Evolutionary conservation across 495 filamentous ascomycete genomes (phyloP), one percentile per base, ranked within the genome.

Genomic region (Penicillium simplicissimum): DNA sequence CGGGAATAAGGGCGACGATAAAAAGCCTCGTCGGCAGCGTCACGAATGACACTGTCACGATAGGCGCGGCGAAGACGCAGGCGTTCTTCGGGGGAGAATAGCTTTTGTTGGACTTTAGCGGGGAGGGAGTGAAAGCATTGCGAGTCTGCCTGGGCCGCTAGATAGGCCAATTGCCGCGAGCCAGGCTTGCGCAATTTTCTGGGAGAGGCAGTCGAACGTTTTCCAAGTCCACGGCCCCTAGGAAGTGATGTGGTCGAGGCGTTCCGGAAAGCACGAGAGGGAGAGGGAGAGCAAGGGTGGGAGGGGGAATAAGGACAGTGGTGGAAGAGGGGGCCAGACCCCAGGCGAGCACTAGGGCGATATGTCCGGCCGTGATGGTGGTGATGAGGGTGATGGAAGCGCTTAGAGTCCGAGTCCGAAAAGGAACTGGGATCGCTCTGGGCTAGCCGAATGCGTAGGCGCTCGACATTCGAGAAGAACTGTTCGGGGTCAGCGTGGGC

Each of bases 41-140:
- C 89, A 38, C 88, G 76, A 52, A 91, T 86, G 17, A 88, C 76
- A 65, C 79, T 85, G 10, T 85, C 79, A 19, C 82, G 74, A 34
- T 81, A 80, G 55, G 82, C 80, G 23, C 81, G 81, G 21, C 57
- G 62, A 43, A 93, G 74, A 51, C 87, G 68, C 33, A 83, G 73
- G 67, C 88, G 90, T 75, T 96, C 90, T 71, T 93, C 89, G 51
- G 76, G 79, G 13, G 87, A 87, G 72, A 91, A 91, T 64, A 90
- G 85, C 63, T 81, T 85, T 68, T 83, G 81, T 65, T 85, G 84
- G 48, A 93, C 77, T 67, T 90, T 92, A 58, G 89, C 82, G 33
- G 91, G 89, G 33, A 92, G 81, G 51, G 79, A 81, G 43, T 87
- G 76, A 66, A 87, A 91, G 80, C 88, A 94, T 70, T 85, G 82